These are phyloP conservation scores for Aspergillus ruber DNA, from an alignment of 2,329 filamentous ascomycete species.

Conservation along the genomic window DNA sequence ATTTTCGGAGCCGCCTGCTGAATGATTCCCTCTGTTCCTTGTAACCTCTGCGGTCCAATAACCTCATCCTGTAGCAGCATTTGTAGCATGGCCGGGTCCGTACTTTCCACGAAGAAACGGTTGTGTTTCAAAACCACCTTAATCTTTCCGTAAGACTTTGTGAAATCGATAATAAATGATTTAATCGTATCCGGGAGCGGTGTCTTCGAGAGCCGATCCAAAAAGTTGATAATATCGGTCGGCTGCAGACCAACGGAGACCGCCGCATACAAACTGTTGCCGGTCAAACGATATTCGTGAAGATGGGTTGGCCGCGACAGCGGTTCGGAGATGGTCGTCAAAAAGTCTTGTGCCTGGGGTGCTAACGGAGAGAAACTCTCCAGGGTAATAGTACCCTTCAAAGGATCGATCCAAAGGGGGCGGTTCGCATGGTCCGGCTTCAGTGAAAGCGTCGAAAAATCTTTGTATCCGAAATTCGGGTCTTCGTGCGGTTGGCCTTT, in stretches of 20 bases:
- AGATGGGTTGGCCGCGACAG: conserved; percentile 82
- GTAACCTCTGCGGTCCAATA: conserved; percentile 72
- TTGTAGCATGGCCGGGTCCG: conserved; percentile 79
- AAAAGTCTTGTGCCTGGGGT: conserved; percentile 81
- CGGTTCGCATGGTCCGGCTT: conserved; percentile 86
- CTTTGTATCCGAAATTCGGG: conserved; percentile 56
- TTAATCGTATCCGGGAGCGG: conserved; percentile 74
- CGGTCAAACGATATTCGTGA: conserved; percentile 88
- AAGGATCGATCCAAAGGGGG: conserved; percentile 88
- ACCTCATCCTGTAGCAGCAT: conserved; percentile 76
- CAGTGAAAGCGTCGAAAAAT: conserved; percentile 75
- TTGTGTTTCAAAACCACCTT: conserved; percentile 93
- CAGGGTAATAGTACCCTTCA: conserved; percentile 78
- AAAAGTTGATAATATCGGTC: conserved; percentile 79
- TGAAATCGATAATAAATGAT: conserved; percentile 73
- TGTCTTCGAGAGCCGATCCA: conserved; percentile 85
- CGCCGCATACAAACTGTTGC: conserved; percentile 89
- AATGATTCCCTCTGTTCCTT: conserved; percentile 65
- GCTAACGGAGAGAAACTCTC: conserved; percentile 91
- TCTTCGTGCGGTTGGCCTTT: conserved; percentile 43
- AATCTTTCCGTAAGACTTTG: conserved; percentile 88
- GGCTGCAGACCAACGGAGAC: conserved; percentile 90
- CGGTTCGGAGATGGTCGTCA: conserved; percentile 93
- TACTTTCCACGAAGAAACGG: conserved; percentile 87
- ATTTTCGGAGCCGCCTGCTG: conserved; percentile 80